These are phyloP conservation scores for Rhodamnia rubescens DNA, from an alignment of 345 rosid species.

Conservation along the genomic window DNA sequence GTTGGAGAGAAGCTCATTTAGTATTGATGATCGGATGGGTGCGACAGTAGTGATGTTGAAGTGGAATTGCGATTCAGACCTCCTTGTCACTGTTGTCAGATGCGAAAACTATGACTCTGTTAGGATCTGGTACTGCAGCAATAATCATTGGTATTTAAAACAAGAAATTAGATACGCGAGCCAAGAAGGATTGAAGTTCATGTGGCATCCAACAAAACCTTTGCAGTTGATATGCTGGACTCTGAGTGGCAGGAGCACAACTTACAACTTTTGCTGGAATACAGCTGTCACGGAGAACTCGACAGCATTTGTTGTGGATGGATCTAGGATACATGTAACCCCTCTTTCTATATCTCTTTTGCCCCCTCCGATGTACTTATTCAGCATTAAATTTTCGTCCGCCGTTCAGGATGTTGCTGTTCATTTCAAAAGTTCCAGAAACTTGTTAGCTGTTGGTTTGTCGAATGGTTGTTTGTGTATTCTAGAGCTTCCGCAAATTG, in stretches of 20 bases:
- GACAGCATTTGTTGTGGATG: constrained; percentile 74
- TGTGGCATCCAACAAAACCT: constrained; percentile 97
- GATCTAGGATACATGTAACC: constrained; percentile 59
- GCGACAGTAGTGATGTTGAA: constrained; percentile 50
- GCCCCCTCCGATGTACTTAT: constrained; percentile 85
- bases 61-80: constrained; percentile 89
- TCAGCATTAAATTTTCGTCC: constrained; percentile 58
- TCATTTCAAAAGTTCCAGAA: constrained; percentile 47
- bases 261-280: constrained; percentile 63
- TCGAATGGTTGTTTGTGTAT: constrained; percentile 67
- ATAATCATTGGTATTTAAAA: constrained; percentile 89
- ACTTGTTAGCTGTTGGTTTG: constrained; percentile 52
- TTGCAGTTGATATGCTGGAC: constrained; percentile 84
- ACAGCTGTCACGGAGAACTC: constrained; percentile 76
- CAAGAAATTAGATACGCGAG: constrained; percentile 58
- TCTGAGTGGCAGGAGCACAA: constrained; percentile 50
- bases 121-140: constrained; percentile 80
- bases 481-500: constrained; percentile 61
- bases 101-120: constrained; percentile 44
- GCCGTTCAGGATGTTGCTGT: constrained; percentile 58
- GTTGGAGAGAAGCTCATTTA: constrained; percentile 62
- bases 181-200: constrained; percentile 54
- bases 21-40: constrained; percentile 35
- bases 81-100: constrained; percentile 69
- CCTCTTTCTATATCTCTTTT: constrained; percentile 70